Conservation (phyloP, 2,329 filamentous ascomycete genomes). For the Paramyrothecium sp. region DNA sequence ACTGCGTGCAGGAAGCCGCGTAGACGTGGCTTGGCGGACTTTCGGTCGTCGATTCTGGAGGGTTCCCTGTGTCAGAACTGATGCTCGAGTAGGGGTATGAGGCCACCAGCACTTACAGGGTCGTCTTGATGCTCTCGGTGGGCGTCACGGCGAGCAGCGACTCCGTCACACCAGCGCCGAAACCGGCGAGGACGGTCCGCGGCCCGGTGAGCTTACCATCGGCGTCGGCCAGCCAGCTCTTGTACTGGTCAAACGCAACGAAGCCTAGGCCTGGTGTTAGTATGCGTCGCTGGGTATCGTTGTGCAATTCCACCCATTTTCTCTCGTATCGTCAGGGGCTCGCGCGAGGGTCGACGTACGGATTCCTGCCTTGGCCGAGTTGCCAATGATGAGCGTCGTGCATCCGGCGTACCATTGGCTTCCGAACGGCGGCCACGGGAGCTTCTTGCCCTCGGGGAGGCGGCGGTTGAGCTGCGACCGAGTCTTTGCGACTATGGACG, state of each 20-base stretch:
- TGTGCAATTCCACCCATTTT: too few species aligned
- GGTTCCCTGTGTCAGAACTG: too few species aligned
- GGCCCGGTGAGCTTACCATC: slow-evolving; percentile 89
- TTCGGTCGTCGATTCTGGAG: slow-evolving; percentile 88
- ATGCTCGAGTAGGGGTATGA: too few species aligned
- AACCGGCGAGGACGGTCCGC: slow-evolving; percentile 87
- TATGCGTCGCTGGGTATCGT: background rate
- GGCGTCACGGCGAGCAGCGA: slow-evolving; percentile 91
- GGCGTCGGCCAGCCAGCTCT: slow-evolving; percentile 74
- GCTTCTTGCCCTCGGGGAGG: slow-evolving; percentile 77
- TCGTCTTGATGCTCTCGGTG: slow-evolving; percentile 98
- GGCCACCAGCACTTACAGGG: slow-evolving; percentile 61
- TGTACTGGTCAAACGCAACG: slow-evolving; percentile 95
- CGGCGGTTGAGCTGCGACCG: slow-evolving; percentile 88
- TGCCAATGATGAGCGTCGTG: slow-evolving; percentile 94
- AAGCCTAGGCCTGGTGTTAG: slow-evolving; percentile 48
- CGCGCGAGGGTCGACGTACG: slow-evolving; percentile 51
- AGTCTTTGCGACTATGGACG: slow-evolving; percentile 78
- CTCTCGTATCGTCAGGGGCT: background rate
- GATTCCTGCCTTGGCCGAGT: slow-evolving; percentile 94
- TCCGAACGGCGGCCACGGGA: slow-evolving; percentile 93
- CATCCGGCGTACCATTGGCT: slow-evolving; percentile 96
- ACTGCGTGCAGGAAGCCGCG: slow-evolving; percentile 90
- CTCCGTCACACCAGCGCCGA: slow-evolving; percentile 93
- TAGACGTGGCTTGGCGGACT: slow-evolving; percentile 80